Evolutionary conservation across 1,284 basidiomycete species (phyloP).

Genomic region (Kalmanozyma brasiliensis): DNA sequence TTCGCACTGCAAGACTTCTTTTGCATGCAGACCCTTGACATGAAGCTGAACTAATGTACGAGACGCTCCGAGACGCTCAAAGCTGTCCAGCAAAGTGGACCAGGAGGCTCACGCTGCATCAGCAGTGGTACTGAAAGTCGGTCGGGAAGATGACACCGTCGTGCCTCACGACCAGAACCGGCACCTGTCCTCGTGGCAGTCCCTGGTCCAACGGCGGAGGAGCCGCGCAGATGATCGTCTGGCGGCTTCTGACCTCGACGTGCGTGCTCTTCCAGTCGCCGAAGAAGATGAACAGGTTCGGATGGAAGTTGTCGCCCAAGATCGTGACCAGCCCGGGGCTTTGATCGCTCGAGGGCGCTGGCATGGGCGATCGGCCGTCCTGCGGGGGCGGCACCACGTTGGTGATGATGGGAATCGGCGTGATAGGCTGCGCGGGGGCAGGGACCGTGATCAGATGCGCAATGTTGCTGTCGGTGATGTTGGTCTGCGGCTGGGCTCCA

Average conservation of each 20-base stretch:
- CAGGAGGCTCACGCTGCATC: slow-evolving; percentile 6
- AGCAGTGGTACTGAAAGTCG: slow-evolving; percentile 50
- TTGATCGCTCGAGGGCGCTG: slow-evolving; percentile 61
- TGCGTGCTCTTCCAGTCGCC: slow-evolving; percentile 85
- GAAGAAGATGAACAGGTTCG: slow-evolving; percentile 85
- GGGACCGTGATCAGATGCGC: slow-evolving; percentile 58
- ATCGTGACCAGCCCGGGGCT: slow-evolving; percentile 78
- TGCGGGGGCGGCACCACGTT: slow-evolving; percentile 81
- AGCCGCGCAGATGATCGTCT: slow-evolving; percentile 73
- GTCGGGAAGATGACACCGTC: slow-evolving; percentile 94
- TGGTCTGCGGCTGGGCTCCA: slow-evolving; percentile 34
- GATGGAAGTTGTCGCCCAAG: slow-evolving; percentile 89
- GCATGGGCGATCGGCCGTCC: slow-evolving; percentile 69
- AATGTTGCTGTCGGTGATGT: slow-evolving; percentile 37
- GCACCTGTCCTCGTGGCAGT: slow-evolving; percentile 69
- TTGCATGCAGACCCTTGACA: too few relatives aligned
- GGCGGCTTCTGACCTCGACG: slow-evolving; percentile 87
- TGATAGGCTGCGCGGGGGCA: slow-evolving; percentile 69
- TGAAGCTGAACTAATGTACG: too few relatives aligned
- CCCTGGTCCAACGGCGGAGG: slow-evolving; percentile 48
- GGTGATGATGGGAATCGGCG: slow-evolving; percentile 71
- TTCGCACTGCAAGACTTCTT: too few relatives aligned
- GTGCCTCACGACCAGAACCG: slow-evolving; percentile 83
- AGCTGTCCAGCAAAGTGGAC: too few relatives aligned
- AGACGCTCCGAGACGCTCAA: too few relatives aligned